These are phyloP conservation scores for Cryptococcus maquisensis DNA, from an alignment of 1,284 basidiomycete species.

Conservation along the genomic window DNA sequence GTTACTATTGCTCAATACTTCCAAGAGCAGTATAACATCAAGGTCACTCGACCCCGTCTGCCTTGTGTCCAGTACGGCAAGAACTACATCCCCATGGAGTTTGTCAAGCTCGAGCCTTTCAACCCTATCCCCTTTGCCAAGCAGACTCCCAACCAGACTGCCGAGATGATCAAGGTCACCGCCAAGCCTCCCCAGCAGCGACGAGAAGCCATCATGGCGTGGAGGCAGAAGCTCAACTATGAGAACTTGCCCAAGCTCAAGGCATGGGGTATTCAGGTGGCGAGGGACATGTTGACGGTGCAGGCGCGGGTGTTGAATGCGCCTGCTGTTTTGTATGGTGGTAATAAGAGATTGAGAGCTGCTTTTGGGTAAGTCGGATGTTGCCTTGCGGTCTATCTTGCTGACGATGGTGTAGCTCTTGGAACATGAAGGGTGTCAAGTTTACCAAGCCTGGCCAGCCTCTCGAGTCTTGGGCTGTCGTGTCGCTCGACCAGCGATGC, in stretches of 20 bases:
- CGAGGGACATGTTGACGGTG: conserved; percentile 36
- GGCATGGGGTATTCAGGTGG: conserved; percentile 49
- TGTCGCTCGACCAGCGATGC: conserved; percentile 34
- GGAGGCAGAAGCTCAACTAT: conserved; percentile 33
- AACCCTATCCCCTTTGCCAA: conserved; percentile 41
- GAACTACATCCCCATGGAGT: conserved; percentile 41
- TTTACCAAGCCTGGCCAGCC: conserved; percentile 41
- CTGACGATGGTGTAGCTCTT: not conserved
- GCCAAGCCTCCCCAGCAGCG: conserved; percentile 39
- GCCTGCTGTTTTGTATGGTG: conserved; percentile 37
- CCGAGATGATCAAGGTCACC: conserved; percentile 46
- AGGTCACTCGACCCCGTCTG: conserved; percentile 32
- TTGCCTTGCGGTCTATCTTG: conserved; percentile 1
- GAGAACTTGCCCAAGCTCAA: conserved; percentile 35
- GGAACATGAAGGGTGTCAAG: conserved; percentile 7
- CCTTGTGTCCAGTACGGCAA: conserved; percentile 45
- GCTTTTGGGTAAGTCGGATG: no score
- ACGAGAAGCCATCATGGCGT: conserved; percentile 17
- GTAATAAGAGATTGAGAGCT: not conserved
- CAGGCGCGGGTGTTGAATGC: conserved; percentile 44
- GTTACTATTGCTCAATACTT: conserved; percentile 45
- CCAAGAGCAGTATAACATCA: conserved; percentile 26
- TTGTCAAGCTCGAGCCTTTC: conserved; percentile 38
- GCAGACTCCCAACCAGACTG: conserved; percentile 33
- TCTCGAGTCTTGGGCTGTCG: conserved; percentile 46